Base-by-base conservation (phyloP, 164 flowering plant species). In the Santalum album region DNA sequence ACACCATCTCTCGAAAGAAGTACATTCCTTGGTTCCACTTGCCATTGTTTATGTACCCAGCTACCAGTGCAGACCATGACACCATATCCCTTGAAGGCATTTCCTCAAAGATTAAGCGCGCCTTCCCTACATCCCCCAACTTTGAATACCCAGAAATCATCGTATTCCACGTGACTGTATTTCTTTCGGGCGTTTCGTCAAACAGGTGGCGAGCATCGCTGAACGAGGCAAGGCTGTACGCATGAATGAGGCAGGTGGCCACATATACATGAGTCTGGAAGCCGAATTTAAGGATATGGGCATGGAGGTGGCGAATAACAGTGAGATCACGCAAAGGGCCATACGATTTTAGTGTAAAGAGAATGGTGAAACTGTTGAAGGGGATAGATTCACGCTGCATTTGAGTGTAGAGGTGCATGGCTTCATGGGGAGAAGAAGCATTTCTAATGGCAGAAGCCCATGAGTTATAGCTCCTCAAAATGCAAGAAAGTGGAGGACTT, bases 21-120 rank as follows among this genome's bases (percentile, higher is more conserved):
- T 16, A 14, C 1, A 78, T 18, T 19, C 83, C 89, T 36, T 40
- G 32, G 12, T 53, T 57, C 72, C 70, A 68, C 14, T 36, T 32
- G 16, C 76, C 67, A 36, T 14, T n/a, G 40, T 49, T 54, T 48
- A 78, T 38, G 47, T 71, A 81, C 2, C 73, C 87, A 1, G 82
- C 54, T 5, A 86, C 75, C 80, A 82, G 66, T 34, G 94, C 70
- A 35, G 87, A 72, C 87, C 85, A 86, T 9, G 87, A 81, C 3
- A 61, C 64, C 14, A 72, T 34, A 52, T 78, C 65, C 57, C 71
- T 75, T 18, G 17, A 1, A 0, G 81, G 80, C 82, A 76, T 81
- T 34, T 42, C 34, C 15, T 77, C 77, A 57, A 86, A 86, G 1
- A 79, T 24, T 12, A 1, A 11, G 16, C 69, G 63, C 0, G 89